Base-by-base conservation (phyloP, 352 stramenopile species). In the Phytophthora aleatoria region DNA sequence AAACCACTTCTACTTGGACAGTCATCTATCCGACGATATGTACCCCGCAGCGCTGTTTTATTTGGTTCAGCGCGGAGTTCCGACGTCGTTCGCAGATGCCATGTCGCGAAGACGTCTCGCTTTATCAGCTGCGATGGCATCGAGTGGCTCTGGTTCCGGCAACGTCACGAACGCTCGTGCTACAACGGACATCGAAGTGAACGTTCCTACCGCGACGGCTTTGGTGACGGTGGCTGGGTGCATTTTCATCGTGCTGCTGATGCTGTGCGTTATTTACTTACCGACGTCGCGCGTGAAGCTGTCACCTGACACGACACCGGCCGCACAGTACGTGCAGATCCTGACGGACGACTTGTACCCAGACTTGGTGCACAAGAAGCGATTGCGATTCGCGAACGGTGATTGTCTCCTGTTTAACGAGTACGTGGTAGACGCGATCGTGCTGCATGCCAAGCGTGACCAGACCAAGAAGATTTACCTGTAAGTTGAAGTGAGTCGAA, bases 261-360 rank as follows among this genome's bases (percentile, higher is more conserved):
- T 79, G 59, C n/a, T 81, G 13, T 84, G 71, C 30, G 77, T 91
- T 36, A 75, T 91, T 57, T 68, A 74, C 31, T 41, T 84, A 12
- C 82, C 82, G 1, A 87, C 78, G 12, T 45, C 71, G 3, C 77
- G 82, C 20, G 79, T 89, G 15, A 83, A 83, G 41, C 54, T 88
- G 35, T 79, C 67, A 3, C 79, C 82, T 13, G 78, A 89, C 57
- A 89, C 79, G 41, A 91, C 82, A 3, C 76, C 79, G 8, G 82
- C 77, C 1, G 77, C 79, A 6, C 77, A 89, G 53, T 91, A 89
- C 41, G 77, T 91, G 26, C 75, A 89, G 59, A 87, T 91, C 44
- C 69, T 89, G 41, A 91, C 82, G 6, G 82, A 91, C 56, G 79
- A 91, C 52, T 55, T 85, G 59, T 91, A 91, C 39, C 82, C 82